These are phyloP conservation scores for Colletotrichum acutatum DNA, from an alignment of 2,329 filamentous ascomycete species.

Conservation along the genomic window DNA sequence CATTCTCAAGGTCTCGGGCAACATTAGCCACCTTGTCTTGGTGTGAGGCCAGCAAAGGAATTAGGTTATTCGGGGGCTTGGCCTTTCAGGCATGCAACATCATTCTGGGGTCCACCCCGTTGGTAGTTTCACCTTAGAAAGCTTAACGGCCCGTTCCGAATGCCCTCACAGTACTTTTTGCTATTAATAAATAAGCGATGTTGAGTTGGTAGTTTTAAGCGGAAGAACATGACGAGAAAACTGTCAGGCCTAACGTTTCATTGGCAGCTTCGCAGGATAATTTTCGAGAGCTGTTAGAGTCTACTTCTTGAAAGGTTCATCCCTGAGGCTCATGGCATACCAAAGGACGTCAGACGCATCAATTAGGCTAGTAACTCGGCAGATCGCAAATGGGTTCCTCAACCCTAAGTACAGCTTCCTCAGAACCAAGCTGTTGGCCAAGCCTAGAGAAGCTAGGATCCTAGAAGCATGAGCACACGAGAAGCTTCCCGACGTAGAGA, in stretches of 20 bases:
- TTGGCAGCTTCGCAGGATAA: background rate
- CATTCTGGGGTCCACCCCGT: background rate
- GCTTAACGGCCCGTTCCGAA: slow-evolving; percentile 32
- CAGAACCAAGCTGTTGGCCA: background rate
- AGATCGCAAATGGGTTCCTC: background rate
- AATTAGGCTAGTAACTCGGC: background rate
- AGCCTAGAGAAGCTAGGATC: background rate
- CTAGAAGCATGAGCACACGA: background rate
- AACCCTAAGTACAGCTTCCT: background rate
- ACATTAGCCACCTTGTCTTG: background rate
- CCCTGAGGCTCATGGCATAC: background rate
- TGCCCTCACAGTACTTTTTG: slow-evolving; percentile 2
- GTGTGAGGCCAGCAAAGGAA: background rate
- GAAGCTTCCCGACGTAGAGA: background rate
- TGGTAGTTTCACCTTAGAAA: slow-evolving; percentile 14
- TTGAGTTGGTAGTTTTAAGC: background rate
- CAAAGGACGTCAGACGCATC: background rate
- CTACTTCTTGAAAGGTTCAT: background rate
- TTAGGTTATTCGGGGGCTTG: slow-evolving; percentile 16
- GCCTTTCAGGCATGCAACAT: slow-evolving; percentile 10
- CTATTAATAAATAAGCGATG: background rate
- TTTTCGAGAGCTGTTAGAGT: background rate
- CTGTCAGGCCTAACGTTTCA: background rate
- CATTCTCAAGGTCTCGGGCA: slow-evolving; percentile 4
- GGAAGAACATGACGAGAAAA: background rate